These are phyloP conservation scores for Coccomyxa sp. DNA, from an alignment of 139 green algal species.

Conservation along the genomic window DNA sequence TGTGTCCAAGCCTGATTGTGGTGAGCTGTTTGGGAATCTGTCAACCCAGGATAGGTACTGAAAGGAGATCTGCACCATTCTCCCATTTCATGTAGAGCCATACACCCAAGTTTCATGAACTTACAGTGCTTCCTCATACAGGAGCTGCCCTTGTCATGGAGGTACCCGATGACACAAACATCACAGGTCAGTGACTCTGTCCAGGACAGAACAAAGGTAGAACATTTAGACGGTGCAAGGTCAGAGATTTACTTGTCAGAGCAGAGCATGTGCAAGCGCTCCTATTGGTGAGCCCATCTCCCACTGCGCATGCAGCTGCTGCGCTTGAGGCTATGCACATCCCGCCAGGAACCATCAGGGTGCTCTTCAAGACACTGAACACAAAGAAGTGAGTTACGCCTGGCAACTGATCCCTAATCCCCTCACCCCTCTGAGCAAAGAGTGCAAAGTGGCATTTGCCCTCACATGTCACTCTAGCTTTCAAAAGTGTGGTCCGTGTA, in stretches of 20 bases:
- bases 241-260: neutral
- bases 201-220: no score
- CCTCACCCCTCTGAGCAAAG: no score
- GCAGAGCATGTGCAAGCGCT: neutral
- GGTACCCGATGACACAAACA: constrained; percentile 15
- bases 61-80: no score
- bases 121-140: neutral
- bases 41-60: no score
- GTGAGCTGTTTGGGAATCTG: no score
- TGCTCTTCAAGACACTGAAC: constrained; percentile 25
- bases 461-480: no score
- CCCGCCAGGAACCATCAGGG: neutral
- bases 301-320: constrained; percentile 7
- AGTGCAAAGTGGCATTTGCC: neutral
- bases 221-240: no score
- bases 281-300: neutral
- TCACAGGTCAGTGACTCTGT: constrained; percentile 15
- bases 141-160: constrained; percentile 19
- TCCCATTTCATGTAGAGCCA: no score
- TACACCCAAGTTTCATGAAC: neutral
- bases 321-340: constrained; percentile 12
- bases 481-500: no score
- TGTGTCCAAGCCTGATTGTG: neutral
- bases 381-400: neutral
- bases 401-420: no score